These are phyloP conservation scores for Didymella keratinophila DNA, from an alignment of 2,329 filamentous ascomycete genomes.

Conservation along the genomic window DNA sequence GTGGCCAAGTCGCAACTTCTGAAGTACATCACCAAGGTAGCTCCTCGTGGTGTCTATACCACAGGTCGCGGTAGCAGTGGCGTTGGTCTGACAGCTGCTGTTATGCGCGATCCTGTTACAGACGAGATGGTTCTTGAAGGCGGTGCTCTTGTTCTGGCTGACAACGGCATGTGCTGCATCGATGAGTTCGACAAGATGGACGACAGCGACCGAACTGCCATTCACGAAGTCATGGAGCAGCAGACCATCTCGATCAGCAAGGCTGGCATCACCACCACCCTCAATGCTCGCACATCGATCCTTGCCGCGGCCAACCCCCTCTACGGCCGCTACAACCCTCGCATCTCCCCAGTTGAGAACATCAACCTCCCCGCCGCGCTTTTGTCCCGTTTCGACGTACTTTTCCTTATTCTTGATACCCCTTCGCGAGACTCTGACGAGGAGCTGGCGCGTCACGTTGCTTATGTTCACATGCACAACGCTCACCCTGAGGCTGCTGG, in stretches of 20 bases:
- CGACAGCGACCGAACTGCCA: slow-evolving; percentile 80
- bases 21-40: slow-evolving; percentile 98
- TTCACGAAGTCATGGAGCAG: slow-evolving; percentile 90
- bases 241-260: slow-evolving; percentile 88
- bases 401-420: slow-evolving; percentile 96
- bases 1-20: slow-evolving; percentile 98
- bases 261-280: slow-evolving; percentile 93
- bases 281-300: slow-evolving; percentile 96
- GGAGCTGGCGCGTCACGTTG: slow-evolving; percentile 93
- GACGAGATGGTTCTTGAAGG: slow-evolving; percentile 87
- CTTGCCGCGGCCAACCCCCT: slow-evolving; percentile 95
- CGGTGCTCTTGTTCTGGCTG: slow-evolving; percentile 78
- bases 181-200: slow-evolving; percentile 93
- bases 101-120: slow-evolving; percentile 84
- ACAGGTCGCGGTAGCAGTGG: slow-evolving; percentile 82
- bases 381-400: slow-evolving; percentile 93
- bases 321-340: slow-evolving; percentile 97
- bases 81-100: slow-evolving; percentile 81
- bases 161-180: slow-evolving; percentile 86
- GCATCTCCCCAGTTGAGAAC: slow-evolving; percentile 96
- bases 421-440: slow-evolving; percentile 89
- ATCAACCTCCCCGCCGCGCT: slow-evolving; percentile 98
- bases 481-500: slow-evolving; percentile 77
- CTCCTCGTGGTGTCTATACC: slow-evolving; percentile 87
- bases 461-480: slow-evolving; percentile 97